These are phyloP conservation scores for Chondrus crispus DNA, from an alignment of 23 red algal species.

Conservation along the genomic window DNA sequence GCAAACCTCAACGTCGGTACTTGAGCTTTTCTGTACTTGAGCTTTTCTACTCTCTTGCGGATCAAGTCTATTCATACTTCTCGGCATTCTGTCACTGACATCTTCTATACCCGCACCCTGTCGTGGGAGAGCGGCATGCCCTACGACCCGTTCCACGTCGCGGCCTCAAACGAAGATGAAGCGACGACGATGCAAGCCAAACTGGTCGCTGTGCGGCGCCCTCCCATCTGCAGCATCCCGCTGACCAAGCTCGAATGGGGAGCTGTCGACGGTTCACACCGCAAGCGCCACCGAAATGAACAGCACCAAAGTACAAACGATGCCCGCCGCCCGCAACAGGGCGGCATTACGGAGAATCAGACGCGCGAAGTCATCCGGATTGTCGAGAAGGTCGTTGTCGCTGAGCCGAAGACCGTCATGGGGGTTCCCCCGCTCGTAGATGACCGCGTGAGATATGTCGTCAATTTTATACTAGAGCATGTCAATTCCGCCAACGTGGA, in stretches of 20 bases:
- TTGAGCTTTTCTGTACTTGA: too few relatives aligned
- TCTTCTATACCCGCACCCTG: neutral
- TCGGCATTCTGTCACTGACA: too few relatives aligned
- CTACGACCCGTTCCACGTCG: conserved; percentile 41
- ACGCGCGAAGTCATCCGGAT: neutral
- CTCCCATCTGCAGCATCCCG: neutral
- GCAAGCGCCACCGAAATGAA: conserved; percentile 14
- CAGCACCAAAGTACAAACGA: neutral
- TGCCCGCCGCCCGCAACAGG: neutral
- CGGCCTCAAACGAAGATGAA: neutral
- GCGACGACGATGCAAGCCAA: neutral
- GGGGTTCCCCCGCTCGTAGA: conserved; percentile 57
- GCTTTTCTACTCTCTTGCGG: too few relatives aligned
- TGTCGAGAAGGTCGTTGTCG: conserved; percentile 41
- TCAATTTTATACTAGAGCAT: conserved; percentile 62
- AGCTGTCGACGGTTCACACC: neutral
- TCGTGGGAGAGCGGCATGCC: neutral
- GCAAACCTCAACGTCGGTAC: too few relatives aligned
- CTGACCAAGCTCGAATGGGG: conserved; percentile 35
- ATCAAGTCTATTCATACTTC: too few relatives aligned
- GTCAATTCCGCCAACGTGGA: conserved; percentile 54
- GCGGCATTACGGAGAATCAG: neutral
- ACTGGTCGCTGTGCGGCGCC: conserved; percentile 18
- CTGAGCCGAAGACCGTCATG: conserved; percentile 24
- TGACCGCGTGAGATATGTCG: conserved; percentile 65